phyloP scores from a whole-genome alignment of 139 green algal species.

The Volvox africanus region DNA sequence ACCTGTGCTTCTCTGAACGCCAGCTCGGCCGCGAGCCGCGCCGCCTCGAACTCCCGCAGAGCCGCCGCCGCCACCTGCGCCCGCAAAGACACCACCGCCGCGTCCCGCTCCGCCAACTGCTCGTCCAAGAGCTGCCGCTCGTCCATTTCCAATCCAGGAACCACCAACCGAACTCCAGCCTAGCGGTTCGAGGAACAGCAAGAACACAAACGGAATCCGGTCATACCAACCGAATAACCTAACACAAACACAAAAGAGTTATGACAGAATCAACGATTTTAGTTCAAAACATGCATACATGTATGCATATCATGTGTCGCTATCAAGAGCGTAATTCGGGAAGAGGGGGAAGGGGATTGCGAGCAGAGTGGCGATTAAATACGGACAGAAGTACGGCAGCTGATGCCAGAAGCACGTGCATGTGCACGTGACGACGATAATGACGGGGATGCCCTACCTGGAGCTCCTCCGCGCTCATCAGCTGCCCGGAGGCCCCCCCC shows the following conservation, averaged over 20 bases:
- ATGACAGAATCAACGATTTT: no score
- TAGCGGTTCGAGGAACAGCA: background rate
- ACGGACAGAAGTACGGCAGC: no score
- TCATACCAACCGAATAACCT: no score
- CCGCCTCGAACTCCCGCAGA: background rate
- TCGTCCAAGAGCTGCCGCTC: slow-evolving; percentile 17
- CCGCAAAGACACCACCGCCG: background rate
- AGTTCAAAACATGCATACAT: no score
- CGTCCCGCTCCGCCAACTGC: slow-evolving; percentile 35
- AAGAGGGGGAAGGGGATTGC: no score
- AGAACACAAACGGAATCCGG: no score
- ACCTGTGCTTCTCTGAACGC: slow-evolving; percentile 38
- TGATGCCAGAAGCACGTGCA: background rate
- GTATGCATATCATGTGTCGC: no score
- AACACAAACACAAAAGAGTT: no score
- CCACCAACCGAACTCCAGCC: slow-evolving; percentile 26
- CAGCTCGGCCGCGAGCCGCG: slow-evolving; percentile 7
- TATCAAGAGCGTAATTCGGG: no score
- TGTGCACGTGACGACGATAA: no score
- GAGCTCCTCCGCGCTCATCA: background rate
- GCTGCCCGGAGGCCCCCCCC: background rate
- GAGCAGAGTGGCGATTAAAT: background rate
- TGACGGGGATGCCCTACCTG: background rate
- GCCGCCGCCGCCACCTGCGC: slow-evolving; percentile 22
- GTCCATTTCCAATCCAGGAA: background rate